A percentile compares a stretch with the other conserved stretches of the same genome.
Conservation (phyloP, 495 filamentous ascomycete species). For the Xylaria grammica region DNA sequence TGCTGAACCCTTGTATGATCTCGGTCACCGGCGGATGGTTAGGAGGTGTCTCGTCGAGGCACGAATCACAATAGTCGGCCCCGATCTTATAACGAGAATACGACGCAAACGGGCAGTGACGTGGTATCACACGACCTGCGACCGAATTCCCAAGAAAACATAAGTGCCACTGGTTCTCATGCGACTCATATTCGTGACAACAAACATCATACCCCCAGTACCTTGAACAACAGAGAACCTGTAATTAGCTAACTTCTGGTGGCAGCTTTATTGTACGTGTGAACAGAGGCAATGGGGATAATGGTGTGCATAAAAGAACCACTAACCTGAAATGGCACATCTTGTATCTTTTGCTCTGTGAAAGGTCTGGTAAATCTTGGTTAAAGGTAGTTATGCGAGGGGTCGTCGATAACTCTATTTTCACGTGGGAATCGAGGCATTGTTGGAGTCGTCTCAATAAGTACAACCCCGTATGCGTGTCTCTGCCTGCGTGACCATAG, state of each 20-base stretch:
- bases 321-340: constrained; percentile 17
- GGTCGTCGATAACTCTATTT: not conserved
- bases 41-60: constrained; percentile 4
- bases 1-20: not conserved
- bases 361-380: not conserved
- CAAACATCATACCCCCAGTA: constrained; percentile 15
- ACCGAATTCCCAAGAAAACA: too few relatives aligned
- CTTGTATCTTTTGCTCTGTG: not conserved
- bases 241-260: not conserved
- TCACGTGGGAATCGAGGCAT: not conserved
- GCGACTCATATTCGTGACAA: not conserved
- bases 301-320: not conserved
- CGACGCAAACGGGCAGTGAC: constrained; percentile 1
- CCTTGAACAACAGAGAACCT: not conserved
- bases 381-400: not conserved
- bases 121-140: not conserved
- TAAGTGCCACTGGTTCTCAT: constrained; percentile 1
- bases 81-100: constrained; percentile 11
- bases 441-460: not conserved
- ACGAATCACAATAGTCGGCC: not conserved
- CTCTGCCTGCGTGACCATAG: constrained; percentile 1
- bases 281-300: not conserved
- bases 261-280: not conserved
- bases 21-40: constrained; percentile 5
- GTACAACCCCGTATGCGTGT: not conserved